These are phyloP conservation scores for Nyssa sinensis DNA, from an alignment of 148 eudicot genomes.

Conservation along the genomic window DNA sequence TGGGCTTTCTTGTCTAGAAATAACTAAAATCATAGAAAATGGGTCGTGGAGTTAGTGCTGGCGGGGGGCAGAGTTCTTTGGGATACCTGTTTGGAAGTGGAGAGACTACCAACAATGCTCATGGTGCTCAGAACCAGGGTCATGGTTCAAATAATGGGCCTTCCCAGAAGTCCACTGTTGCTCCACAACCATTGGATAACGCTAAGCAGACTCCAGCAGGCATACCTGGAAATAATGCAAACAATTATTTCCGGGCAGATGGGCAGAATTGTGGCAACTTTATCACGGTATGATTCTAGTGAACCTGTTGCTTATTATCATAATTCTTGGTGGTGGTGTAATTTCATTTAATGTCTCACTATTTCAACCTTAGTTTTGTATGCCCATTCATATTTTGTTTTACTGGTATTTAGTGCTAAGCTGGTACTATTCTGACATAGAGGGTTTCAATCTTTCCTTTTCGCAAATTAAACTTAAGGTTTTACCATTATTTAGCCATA, in stretches of 20 bases:
- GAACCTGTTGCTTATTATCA: no score
- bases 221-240: constrained; percentile 14
- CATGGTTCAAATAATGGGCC: no score
- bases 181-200: constrained; percentile 17
- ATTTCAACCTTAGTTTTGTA: no score
- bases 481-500: no score
- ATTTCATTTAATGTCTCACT: no score
- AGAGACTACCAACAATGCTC: constrained; percentile 20
- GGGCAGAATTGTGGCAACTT: constrained; percentile 40
- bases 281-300: constrained; percentile 24
- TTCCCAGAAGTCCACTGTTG: constrained; percentile 18
- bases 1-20: neutral
- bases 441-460: no score
- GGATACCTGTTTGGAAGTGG: constrained; percentile 40
- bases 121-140: constrained; percentile 13
- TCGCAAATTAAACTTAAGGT: no score
- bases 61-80: constrained; percentile 41
- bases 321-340: no score
- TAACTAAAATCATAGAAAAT: no score
- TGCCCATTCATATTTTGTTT: no score
- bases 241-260: constrained; percentile 32
- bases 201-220: constrained; percentile 27
- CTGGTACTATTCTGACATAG: no score
- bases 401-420: no score
- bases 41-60: constrained; percentile 44